Evolutionary conservation across 139 green algal genomes (phyloP).

Genomic region (Edaphochlamys debaryana): DNA sequence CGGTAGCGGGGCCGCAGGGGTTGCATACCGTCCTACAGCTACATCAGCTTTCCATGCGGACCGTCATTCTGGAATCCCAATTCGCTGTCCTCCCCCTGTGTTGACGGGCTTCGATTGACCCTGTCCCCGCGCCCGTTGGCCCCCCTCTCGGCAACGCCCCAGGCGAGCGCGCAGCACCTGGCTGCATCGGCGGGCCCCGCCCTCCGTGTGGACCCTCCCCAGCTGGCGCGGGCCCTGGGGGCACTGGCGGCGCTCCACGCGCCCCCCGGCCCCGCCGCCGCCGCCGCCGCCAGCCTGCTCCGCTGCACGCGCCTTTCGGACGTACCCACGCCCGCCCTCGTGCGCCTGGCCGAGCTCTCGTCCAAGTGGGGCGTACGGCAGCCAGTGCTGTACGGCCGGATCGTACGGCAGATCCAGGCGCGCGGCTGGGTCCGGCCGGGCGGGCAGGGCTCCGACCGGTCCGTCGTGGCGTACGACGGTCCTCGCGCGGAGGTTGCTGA

Average conservation of each 20-base stretch:
- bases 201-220: not conserved
- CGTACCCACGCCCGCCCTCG: conserved; percentile 16
- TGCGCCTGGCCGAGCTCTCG: not conserved
- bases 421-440: not conserved
- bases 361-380: conserved; percentile 8
- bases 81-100: not conserved
- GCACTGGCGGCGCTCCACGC: not conserved
- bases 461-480: not conserved
- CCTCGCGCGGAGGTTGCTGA: not conserved
- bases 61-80: too few relatives aligned
- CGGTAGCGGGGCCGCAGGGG: too few relatives aligned
- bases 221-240: not conserved
- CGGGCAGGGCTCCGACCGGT: too few relatives aligned
- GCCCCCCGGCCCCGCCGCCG: not conserved
- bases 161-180: conserved; percentile 11
- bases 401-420: not conserved
- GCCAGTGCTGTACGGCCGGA: not conserved
- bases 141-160: not conserved
- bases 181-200: conserved; percentile 8
- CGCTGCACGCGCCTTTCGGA: not conserved
- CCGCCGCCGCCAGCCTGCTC: conserved; percentile 1
- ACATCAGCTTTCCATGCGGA: not conserved
- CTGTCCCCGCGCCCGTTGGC: too few relatives aligned
- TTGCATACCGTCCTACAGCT: not conserved
- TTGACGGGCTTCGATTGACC: not conserved